Base-by-base conservation (phyloP, 345 rosid species). In the Syzygium aromaticum region DNA sequence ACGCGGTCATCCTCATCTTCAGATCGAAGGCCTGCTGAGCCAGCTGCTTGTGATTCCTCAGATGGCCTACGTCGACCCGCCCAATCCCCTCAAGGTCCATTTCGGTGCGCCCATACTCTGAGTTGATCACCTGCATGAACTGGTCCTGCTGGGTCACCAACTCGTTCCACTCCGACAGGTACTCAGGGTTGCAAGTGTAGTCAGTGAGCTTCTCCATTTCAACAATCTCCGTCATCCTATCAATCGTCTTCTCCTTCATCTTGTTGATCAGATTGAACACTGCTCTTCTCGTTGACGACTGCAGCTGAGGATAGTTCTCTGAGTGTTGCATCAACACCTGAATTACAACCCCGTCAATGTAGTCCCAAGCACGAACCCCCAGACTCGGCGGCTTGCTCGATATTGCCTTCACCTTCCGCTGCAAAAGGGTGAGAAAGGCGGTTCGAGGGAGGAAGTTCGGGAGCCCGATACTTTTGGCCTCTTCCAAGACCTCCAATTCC, bases 201-300 rank as follows among this genome's bases (percentile, higher is more conserved):
- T 89, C 91, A 6, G 93, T 89, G 25, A 87, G 85, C 87, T 89
- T 90, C 87, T 91, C 93, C 91, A 93, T 93, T 38, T 88, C 83
- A 19, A 91, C 86, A 8, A 88, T 52, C 86, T 93, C 92, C 46
- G 8, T 38, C 38, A 91, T 92, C 88, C 90, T 87, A 9, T 49
- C 49, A 13, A n/a, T 21, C 1, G 91, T 91, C 86, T 85, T 43
- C 33, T 89, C 92, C 87, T 87, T 91, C 89, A 88, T 88, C 84
- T 86, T 93, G 13, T 23, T 88, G 5, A 90, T 85, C 2, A 90
- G 80, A 23, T 83, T 85, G 23, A 84, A 87, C 23, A 86, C 89
- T 63, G 92, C 91, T 56, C 91, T 87, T 28, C 87, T 54, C 4
- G 52, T 56, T 30, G 77, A 52, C 4, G 67, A 19, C 52, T 89